Evolutionary conservation across 1,284 basidiomycete species (phyloP).

Genomic region (Termitomyces sp.): DNA sequence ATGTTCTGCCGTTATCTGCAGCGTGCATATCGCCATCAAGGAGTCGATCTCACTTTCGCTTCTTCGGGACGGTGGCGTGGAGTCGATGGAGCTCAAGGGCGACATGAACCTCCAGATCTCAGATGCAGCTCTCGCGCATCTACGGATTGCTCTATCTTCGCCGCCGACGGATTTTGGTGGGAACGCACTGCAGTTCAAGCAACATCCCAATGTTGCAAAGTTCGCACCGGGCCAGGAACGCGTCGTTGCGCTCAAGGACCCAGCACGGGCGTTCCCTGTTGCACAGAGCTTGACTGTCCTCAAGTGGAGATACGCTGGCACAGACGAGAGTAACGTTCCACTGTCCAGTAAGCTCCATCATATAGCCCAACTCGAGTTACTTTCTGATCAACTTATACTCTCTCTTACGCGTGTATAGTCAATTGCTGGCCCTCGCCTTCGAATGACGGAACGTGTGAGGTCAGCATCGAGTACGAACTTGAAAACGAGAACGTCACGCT

Average conservation of each 20-base stretch:
- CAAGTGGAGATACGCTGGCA: conserved; percentile 89
- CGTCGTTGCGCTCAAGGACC: conserved; percentile 81
- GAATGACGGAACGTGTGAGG: conserved; percentile 86
- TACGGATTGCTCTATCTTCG: conserved; percentile 67
- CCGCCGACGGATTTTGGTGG: conserved; percentile 58
- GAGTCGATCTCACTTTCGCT: conserved; percentile 81
- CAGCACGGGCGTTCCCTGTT: conserved; percentile 81
- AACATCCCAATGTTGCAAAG: conserved; percentile 93
- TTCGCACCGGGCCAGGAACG: conserved; percentile 69
- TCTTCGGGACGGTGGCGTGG: conserved; percentile 86
- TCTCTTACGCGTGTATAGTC: conserved; percentile 42
- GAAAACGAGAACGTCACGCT: conserved; percentile 79
- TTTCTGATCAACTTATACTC: not conserved
- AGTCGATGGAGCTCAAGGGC: conserved; percentile 88
- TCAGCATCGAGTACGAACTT: conserved; percentile 96
- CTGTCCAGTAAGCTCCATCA: conserved; percentile 70
- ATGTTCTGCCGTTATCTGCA: conserved; percentile 25
- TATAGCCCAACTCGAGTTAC: not conserved
- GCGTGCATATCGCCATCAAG: conserved; percentile 83
- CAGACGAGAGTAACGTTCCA: conserved; percentile 89
- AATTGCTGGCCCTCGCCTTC: conserved; percentile 95
- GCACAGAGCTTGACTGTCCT: conserved; percentile 84
- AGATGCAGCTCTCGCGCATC: conserved; percentile 73
- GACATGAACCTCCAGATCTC: conserved; percentile 90
- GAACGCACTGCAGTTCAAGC: conserved; percentile 88